Base-by-base conservation (phyloP, 2,329 filamentous ascomycete species). In the Thielaviopsis euricoi region DNA sequence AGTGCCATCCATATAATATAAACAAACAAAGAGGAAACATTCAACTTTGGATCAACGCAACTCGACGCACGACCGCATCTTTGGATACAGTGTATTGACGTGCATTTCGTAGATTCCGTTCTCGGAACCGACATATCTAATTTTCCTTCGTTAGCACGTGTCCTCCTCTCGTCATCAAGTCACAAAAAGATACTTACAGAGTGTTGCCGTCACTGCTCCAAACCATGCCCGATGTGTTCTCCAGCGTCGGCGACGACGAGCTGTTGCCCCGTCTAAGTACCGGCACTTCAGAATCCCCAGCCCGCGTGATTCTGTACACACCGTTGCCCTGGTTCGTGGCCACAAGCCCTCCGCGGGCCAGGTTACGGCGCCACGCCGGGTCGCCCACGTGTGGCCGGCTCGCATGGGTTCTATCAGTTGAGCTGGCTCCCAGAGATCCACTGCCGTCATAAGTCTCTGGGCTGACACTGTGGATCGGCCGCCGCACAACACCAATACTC, bases 61-160 rank as follows among this genome's bases (percentile, higher is more conserved):
- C 50, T 72, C 71, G 62, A 81, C 70, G 62, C 76, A 78, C 1
- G 81, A 78, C 62, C 75, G 77, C 33, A 76, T 70, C 67, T 81
- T 86, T 60, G 86, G 75, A 58, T 72, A 75, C 53, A 78, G 74
- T 19, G 82, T 64, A 66, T 88, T 82, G 62, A 90, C 76, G 37
- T 76, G 77, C 64, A 87, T 81, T 69, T 89, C 85, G 65, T 87
- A 87, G 57, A 90, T 84, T 58, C 86, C 86, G 63, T 87, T 82
- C 66, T 87, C 82, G 37, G 81, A 78, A 21, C 78, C 82, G 48
- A 83, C 72, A 64, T 78, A 84, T 58, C 81, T 85, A 40, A 22
- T 57, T 23, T 49, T n/a, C 9, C 15, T 15, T 15, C 6, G 49
- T 49, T 55, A 55, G 40, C 33, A n/a, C 6, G 19, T 26, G 23